A percentile compares a stretch with the other conserved stretches of the same genome.
phyloP scores from a whole-genome alignment of 306 rosid genomes.

The Acacia melanoxylon region DNA sequence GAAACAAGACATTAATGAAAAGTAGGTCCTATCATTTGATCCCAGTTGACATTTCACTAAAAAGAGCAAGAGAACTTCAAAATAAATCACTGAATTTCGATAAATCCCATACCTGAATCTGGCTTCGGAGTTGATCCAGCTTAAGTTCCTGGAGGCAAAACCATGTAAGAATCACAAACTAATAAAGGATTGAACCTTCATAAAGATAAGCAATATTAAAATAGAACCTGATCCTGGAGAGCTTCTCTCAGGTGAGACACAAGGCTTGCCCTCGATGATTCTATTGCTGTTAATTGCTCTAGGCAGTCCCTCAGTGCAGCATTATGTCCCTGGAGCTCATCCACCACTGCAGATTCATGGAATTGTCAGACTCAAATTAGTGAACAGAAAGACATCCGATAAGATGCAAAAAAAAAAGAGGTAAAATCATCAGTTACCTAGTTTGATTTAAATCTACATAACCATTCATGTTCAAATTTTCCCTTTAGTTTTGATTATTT shows the following conservation, averaged over 20 bases:
- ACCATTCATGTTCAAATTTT: not conserved
- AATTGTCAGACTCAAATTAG: constrained; percentile 51
- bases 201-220: constrained; percentile 10
- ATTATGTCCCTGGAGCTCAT: constrained; percentile 84
- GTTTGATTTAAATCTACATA: not conserved
- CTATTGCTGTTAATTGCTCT: constrained; percentile 70
- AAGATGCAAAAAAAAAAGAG: constrained; percentile 25
- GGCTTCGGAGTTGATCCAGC: constrained; percentile 80
- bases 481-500: constrained; percentile 1
- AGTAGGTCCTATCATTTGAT: not conserved
- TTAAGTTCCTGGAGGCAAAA: constrained; percentile 71
- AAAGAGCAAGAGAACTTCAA: constrained; percentile 11
- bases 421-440: not conserved
- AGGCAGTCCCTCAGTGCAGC: constrained; percentile 67
- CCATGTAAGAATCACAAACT: constrained; percentile 33
- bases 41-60: constrained; percentile 1
- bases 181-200: not conserved
- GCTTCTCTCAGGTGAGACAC: constrained; percentile 87
- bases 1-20: not conserved
- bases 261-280: constrained; percentile 78
- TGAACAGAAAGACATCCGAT: constrained; percentile 27
- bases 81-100: constrained; percentile 15
- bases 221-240: constrained; percentile 86
- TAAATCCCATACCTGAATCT: constrained; percentile 82
- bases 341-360: constrained; percentile 62